These are phyloP conservation scores for Lactarius pseudohatsudake DNA, from an alignment of 768 basidiomycete species.

Conservation along the genomic window DNA sequence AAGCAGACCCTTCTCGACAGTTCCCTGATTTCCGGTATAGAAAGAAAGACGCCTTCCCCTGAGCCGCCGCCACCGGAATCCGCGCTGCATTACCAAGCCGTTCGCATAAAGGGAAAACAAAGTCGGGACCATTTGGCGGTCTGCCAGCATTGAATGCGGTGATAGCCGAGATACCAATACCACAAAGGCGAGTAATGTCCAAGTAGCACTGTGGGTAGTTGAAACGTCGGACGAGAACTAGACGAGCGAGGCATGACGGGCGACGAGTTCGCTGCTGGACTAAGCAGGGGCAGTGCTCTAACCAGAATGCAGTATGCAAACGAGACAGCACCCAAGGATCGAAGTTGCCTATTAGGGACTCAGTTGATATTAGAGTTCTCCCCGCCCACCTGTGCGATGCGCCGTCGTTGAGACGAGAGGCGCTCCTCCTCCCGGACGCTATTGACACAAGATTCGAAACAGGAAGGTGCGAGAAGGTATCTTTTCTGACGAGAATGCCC, in stretches of 20 bases:
- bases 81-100: not conserved
- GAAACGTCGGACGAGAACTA: not conserved
- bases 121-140: not conserved
- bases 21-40: not conserved
- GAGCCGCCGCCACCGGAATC: not conserved
- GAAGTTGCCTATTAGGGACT: not conserved
- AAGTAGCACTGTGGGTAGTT: not conserved
- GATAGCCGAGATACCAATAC: not conserved
- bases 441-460: not conserved
- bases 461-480: conserved; percentile 1
- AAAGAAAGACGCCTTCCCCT: not conserved
- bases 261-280: not conserved
- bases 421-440: not conserved
- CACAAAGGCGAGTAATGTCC: not conserved
- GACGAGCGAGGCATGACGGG: not conserved
- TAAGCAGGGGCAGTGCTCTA: not conserved
- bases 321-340: not conserved
- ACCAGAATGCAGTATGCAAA: not conserved
- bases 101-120: not conserved
- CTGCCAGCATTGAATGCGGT: not conserved
- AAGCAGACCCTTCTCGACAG: not conserved
- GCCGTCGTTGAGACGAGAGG: not conserved
- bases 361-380: not conserved
- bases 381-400: not conserved
- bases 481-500: not conserved